Evolutionary conservation across 768 basidiomycete genomes (phyloP), one percentile per base, ranked within the genome.

Genomic region (Suillus weaverae): DNA sequence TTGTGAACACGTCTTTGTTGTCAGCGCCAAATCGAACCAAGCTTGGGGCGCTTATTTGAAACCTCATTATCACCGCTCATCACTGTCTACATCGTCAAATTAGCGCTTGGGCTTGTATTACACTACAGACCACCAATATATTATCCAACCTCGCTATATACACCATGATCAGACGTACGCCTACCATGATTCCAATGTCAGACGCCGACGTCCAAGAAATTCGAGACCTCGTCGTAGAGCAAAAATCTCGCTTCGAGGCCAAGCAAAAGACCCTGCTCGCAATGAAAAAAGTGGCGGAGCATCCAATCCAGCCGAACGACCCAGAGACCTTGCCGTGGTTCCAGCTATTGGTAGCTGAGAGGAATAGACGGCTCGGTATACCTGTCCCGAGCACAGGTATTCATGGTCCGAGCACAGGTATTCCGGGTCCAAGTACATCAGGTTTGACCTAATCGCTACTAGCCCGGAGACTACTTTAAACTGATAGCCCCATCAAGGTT

Each of bases 141-240:
- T 38, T 11, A 53, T 32, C 30, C 26, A 30, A 16, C 30, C 8
- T 38, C 11, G 10, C 33, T 35, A 35, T 35, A 26, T 50, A 33
- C 51, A 26, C 46, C 22, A 87, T 94, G 92, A 90, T 94, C 72
- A 86, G 92, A 59, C 83, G 92, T 57, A 81, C 83, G 26, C 91
- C 92, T 6, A 92, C 92, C 1, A 81, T 90, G 62, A 90, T 94
- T 67, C 84, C 83, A 35, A 86, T 94, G 85, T 85, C 81, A 66
- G 91, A 93, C 74, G 74, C 81, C 26, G 92, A 94, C 73, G 88
- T 94, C 35, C 89, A 93, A 78, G 91, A 92, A 66, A 80, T 93
- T 48, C 86, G 91, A 48, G 85, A 88, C 57, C 75, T 88, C 70
- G 79, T 83, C 22, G 70, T 86, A 5, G 77, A 83, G 67, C 83